Evolutionary conservation across 2,329 filamentous ascomycete genomes (phyloP), one percentile per base, ranked within the genome.

Genomic region (Endocalyx cinctus): DNA sequence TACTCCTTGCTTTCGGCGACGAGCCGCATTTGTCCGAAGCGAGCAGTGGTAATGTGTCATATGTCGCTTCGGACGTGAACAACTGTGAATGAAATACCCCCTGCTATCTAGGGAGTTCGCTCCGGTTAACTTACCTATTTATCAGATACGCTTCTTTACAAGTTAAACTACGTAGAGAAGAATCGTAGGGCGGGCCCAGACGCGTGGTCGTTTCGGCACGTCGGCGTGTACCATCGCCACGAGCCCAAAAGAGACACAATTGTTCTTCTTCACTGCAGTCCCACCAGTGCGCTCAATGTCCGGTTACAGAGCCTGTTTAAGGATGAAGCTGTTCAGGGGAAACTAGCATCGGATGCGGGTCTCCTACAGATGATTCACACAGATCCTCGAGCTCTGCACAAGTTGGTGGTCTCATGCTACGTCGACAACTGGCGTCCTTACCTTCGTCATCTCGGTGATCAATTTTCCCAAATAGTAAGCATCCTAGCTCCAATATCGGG

Each of bases 201-300:
- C 3, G 29, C 27, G 5, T 43, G 41, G 41, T 38, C 38, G 15
- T 34, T 32, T 5, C 27, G 41, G 5, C 41, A 43, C 14, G 22
- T 43, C 15, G 41, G 38, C 5, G 38, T 43, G 8, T 43, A 43
- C 17, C 41, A 43, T 14, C 33, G 34, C 14, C 41, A 38, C 15
- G 20, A 17, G 18, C 16, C 19, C 8, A 28, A 29, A n/a, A 22
- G 22, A 10, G 41, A 41, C 26, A 28, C 38, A 1, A 39, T 36
- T 22, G 23, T 41, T 8, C 18, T 43, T 17, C 12, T 37, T 10
- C 25, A 41, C 22, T 35, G 41, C 30, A 38, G 32, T 12, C 20
- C 29, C 11, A 30, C 27, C 12, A 43, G 34, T 25, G 29, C 29
- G 2, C 22, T 43, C 2, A 34, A 31, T 17, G 4, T 14, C 11